These are phyloP conservation scores for Diplodia mutila DNA, from an alignment of 2,329 filamentous ascomycete species.

Conservation along the genomic window DNA sequence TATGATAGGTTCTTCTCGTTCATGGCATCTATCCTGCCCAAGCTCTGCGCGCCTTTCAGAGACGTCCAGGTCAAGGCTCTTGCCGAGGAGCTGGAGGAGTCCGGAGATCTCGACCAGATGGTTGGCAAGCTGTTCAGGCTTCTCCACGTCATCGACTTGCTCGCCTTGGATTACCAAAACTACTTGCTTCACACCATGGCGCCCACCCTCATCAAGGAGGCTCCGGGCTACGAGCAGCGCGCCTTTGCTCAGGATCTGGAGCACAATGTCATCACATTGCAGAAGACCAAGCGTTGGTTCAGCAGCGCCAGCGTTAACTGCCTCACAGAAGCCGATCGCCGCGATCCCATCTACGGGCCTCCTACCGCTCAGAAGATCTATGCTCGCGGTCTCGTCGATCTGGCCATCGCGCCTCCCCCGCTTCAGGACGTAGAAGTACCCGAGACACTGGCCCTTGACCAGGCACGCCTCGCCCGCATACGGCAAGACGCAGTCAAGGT, in stretches of 20 bases:
- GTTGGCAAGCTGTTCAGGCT: slow-evolving; percentile 77
- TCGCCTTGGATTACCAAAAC: slow-evolving; percentile 82
- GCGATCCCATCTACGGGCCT: slow-evolving; percentile 69
- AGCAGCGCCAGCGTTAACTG: slow-evolving; percentile 66
- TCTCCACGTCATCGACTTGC: slow-evolving; percentile 74
- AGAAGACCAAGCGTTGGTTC: slow-evolving; percentile 69
- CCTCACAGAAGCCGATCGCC: slow-evolving; percentile 65
- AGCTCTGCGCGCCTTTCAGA: slow-evolving; percentile 79
- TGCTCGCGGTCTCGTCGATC: slow-evolving; percentile 73
- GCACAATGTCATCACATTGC: slow-evolving; percentile 57
- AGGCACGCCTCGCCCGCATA: slow-evolving; percentile 63
- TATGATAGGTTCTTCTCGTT: slow-evolving; percentile 80
- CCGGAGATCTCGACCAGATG: slow-evolving; percentile 61
- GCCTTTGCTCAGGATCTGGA: slow-evolving; percentile 69
- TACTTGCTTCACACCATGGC: slow-evolving; percentile 75
- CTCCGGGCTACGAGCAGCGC: slow-evolving; percentile 73
- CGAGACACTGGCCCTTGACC: slow-evolving; percentile 74
- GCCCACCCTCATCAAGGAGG: slow-evolving; percentile 71
- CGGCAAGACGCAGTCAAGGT: slow-evolving; percentile 65
- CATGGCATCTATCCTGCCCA: slow-evolving; percentile 74
- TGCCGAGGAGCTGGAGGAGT: slow-evolving; percentile 60
- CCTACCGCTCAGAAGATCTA: slow-evolving; percentile 73
- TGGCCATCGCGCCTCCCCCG: slow-evolving; percentile 69
- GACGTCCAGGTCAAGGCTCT: slow-evolving; percentile 74
- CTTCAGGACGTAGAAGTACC: slow-evolving; percentile 62